Evolutionary conservation across 805 yeast species (phyloP), one percentile per base, ranked within the genome.

Genomic region (Cyberlindnera xylosilytica): DNA sequence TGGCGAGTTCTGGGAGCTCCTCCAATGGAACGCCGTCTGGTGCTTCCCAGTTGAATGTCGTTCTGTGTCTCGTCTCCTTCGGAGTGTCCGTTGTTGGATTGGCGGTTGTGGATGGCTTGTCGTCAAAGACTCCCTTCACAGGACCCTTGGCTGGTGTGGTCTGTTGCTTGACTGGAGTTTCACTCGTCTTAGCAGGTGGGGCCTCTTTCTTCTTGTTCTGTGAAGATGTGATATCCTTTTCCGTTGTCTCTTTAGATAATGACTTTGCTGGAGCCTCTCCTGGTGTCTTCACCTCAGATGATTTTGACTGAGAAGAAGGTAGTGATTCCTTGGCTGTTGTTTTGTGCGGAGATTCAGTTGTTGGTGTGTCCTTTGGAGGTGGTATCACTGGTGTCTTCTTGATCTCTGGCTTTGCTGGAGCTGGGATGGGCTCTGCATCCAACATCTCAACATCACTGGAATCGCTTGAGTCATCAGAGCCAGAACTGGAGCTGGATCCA

Each of bases 1-100:
- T 22, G 2, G 28, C 36, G 16, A 44, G 37, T 12, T 39, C 39
- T 15, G 44, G 47, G n/a, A 40, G 17, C 20, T 44, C 43, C 11
- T 40, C 47, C n/a, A 32, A 28, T 9, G 41, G 34, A n/a, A 44
- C 27, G 13, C 29, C 30, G 6, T 26, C 34, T 27, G 47, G 44
- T 6, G 11, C 6, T 8, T 29, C 18, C 32, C 32, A 29, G 32
- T 29, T 29, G 32, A 29, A 29, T 12, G 19, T 17, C 8, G 32
- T 29, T 17, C 32, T 29, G 20, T n/a, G 8, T 29, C 20, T 29
- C 13, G 12, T 29, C 29, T 26, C 29, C 29, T 26, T 26, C 12
- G 29, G 5, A n/a, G 29, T n/a, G 12, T 10, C n/a, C 5, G 29
- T 9, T 12, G 29, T 8, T 8, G n/a, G n/a, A 29, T n/a, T n/a